These are phyloP conservation scores for Aethionema arabicum DNA, from an alignment of 345 rosid species.

Conservation along the genomic window DNA sequence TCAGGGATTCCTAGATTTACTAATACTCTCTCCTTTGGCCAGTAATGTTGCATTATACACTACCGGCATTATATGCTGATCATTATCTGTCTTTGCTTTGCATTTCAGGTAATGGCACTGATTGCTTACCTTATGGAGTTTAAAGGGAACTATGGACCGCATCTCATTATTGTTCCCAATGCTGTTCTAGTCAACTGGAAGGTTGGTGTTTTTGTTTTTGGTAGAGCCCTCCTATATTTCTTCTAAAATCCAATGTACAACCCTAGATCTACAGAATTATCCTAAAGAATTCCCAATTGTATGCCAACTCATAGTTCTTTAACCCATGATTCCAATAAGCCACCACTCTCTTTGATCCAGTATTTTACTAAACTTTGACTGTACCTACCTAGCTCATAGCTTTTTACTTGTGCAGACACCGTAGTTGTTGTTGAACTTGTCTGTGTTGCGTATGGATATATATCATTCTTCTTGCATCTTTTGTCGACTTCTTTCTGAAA, in stretches of 20 bases:
- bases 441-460: slow-evolving; percentile 13
- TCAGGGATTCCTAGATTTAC: slow-evolving; percentile 18
- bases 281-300: slow-evolving; percentile 2
- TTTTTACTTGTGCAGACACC: slow-evolving; percentile 14
- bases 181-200: slow-evolving; percentile 99
- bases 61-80: slow-evolving; percentile 20
- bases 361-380: slow-evolving; percentile 11
- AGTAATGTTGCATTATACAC: slow-evolving; percentile 21
- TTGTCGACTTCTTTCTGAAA: slow-evolving; percentile 21
- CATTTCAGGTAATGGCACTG: slow-evolving; percentile 87
- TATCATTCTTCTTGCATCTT: slow-evolving; percentile 13
- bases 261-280: slow-evolving; percentile 14
- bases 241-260: slow-evolving; percentile 9
- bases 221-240: neutral
- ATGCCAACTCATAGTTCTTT: neutral
- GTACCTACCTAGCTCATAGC: slow-evolving; percentile 17
- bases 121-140: slow-evolving; percentile 99
- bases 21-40: slow-evolving; percentile 8
- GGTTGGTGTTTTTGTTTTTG: slow-evolving; percentile 51
- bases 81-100: slow-evolving; percentile 29
- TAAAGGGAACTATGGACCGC: slow-evolving; percentile 99
- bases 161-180: slow-evolving; percentile 98
- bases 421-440: slow-evolving; percentile 17
- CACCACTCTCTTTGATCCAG: slow-evolving; percentile 10
- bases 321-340: slow-evolving; percentile 1